phyloP scores from a whole-genome alignment of 1,284 basidiomycete genomes.

The Trametes polyzona region DNA sequence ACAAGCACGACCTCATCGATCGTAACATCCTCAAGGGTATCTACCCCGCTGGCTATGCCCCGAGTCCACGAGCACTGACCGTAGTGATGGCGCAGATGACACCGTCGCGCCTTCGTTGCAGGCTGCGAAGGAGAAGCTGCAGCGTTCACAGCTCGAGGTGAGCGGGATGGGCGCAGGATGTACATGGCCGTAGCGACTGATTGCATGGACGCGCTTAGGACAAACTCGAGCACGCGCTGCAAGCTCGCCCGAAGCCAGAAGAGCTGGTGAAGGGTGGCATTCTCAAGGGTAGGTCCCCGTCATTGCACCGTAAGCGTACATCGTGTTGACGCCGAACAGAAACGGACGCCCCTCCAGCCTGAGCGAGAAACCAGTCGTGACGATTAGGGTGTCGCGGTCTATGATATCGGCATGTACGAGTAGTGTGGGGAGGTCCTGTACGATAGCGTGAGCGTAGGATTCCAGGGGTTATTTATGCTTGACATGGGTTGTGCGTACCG shows the following conservation, averaged over 20 bases:
- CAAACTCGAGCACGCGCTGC: slow-evolving; percentile 69
- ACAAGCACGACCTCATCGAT: slow-evolving; percentile 68
- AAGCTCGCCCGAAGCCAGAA: slow-evolving; percentile 65
- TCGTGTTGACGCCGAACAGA: slow-evolving; percentile 7
- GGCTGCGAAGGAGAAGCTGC: slow-evolving; percentile 66
- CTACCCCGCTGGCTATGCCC: slow-evolving; percentile 13
- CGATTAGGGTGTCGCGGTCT: slow-evolving; percentile 15
- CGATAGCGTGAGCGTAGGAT: slow-evolving; percentile 8
- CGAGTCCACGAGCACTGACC: not conserved
- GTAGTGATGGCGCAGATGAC: slow-evolving; percentile 50
- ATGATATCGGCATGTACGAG: slow-evolving; percentile 21
- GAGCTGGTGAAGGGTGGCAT: slow-evolving; percentile 78
- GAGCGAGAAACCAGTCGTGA: slow-evolving; percentile 2
- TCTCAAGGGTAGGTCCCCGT: slow-evolving; percentile 40
- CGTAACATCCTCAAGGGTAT: slow-evolving; percentile 78
- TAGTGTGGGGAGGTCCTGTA: slow-evolving; percentile 14
- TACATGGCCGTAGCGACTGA: not conserved
- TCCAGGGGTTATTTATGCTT: not conserved
- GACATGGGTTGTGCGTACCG: no score
- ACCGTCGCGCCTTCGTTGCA: slow-evolving; percentile 73
- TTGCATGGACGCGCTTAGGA: slow-evolving; percentile 46
- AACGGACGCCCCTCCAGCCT: slow-evolving; percentile 23
- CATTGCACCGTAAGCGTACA: not conserved
- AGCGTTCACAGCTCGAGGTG: slow-evolving; percentile 72
- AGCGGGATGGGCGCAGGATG: not conserved